These are phyloP conservation scores for Quercus robur DNA, from an alignment of 306 rosid genomes.

Conservation along the genomic window DNA sequence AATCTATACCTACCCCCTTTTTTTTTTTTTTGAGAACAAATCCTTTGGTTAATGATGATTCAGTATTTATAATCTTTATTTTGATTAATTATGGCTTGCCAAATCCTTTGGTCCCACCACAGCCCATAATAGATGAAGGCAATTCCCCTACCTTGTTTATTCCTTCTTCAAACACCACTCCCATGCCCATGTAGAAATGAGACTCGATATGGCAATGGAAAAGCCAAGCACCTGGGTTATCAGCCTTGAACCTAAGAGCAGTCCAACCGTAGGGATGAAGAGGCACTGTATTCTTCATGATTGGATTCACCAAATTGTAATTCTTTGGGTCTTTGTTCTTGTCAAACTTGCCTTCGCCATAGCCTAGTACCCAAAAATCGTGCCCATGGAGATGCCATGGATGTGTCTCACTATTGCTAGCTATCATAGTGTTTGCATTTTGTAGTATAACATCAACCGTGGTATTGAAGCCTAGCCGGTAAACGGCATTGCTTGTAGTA, in stretches of 20 bases:
- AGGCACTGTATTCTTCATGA: conserved; percentile 79
- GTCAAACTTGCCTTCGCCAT: conserved; percentile 49
- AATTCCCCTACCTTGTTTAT: conserved; percentile 47
- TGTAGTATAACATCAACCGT: conserved; percentile 54
- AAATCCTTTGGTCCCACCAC: conserved; percentile 50
- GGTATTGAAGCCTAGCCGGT: conserved; percentile 37
- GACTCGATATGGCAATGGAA: conserved; percentile 92
- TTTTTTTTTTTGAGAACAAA: no score
- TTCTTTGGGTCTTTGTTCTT: conserved; percentile 37
- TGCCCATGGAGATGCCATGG: conserved; percentile 69
- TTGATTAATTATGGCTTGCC: conserved; percentile 25
- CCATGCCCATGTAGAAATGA: conserved; percentile 91
- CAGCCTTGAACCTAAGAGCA: conserved; percentile 68
- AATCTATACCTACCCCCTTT: no score
- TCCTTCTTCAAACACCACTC: conserved; percentile 84
- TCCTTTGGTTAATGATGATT: no score
- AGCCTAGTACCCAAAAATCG: conserved; percentile 55
- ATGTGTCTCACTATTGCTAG: conserved; percentile 44
- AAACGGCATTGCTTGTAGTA: conserved; percentile 46
- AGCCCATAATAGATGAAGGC: conserved; percentile 88
- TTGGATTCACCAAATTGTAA: conserved; percentile 74
- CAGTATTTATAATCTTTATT: not conserved
- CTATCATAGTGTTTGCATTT: conserved; percentile 44
- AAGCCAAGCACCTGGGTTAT: conserved; percentile 87
- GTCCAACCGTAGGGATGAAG: conserved; percentile 83